Conservation (phyloP, 139 green algal species). For the Picocystis salinarum region DNA sequence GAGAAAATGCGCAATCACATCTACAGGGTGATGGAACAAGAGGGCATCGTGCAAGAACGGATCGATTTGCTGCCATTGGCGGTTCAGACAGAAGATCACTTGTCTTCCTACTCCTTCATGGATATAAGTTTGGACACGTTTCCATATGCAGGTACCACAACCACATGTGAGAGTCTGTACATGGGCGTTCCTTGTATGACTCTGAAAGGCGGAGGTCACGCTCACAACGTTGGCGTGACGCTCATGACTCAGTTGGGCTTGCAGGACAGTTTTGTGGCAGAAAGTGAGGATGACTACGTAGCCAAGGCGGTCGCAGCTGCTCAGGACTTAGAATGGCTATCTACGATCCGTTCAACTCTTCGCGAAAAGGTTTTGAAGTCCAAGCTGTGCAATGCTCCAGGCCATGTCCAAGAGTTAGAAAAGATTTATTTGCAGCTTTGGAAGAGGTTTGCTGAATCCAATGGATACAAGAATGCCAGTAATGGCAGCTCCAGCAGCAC, state of each 20-base stretch:
- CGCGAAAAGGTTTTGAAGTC: conserved; percentile 53
- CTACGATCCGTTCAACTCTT: conserved; percentile 36
- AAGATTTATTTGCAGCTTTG: conserved; percentile 48
- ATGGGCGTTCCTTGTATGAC: conserved; percentile 91
- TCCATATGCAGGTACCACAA: conserved; percentile 94
- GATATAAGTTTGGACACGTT: conserved; percentile 85
- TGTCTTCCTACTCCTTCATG: conserved; percentile 57
- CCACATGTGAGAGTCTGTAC: conserved; percentile 78
- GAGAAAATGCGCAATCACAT: conserved; percentile 29
- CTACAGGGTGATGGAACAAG: conserved; percentile 10
- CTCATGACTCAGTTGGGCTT: conserved; percentile 64
- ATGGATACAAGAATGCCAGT: too few species aligned
- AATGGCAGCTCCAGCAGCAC: too few species aligned
- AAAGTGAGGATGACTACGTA: conserved; percentile 61
- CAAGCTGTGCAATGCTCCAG: conserved; percentile 48
- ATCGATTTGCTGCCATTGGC: conserved; percentile 77
- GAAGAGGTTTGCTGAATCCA: too few species aligned
- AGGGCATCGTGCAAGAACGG: conserved; percentile 38
- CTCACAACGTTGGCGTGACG: conserved; percentile 81
- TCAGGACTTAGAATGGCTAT: conserved; percentile 28
- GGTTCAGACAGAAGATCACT: conserved; percentile 37
- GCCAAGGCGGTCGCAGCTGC: conserved; percentile 32
- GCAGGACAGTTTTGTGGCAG: conserved; percentile 47
- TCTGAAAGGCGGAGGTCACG: conserved; percentile 62
- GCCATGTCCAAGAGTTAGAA: conserved; percentile 61